phyloP scores from a whole-genome alignment of 345 rosid species.

The Salix viminalis region DNA sequence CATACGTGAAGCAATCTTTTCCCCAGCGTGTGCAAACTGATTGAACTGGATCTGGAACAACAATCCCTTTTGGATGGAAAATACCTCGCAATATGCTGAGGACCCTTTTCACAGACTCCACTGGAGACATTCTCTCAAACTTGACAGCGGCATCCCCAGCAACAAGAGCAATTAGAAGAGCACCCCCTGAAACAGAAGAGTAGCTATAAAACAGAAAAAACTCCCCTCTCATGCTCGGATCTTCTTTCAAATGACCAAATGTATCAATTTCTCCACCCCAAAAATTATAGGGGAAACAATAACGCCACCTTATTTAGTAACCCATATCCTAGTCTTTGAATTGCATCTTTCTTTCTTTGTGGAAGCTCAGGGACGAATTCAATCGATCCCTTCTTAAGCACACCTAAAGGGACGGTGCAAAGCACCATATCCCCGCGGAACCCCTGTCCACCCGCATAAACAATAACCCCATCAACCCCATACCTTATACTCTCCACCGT shows the following conservation, averaged over 20 bases:
- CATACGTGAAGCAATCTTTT: constrained; percentile 69
- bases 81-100: constrained; percentile 71
- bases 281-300: constrained; percentile 73
- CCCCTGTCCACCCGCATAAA: constrained; percentile 70
- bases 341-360: constrained; percentile 68
- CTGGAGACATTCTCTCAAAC: constrained; percentile 81
- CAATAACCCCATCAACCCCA: constrained; percentile 71
- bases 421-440: constrained; percentile 85
- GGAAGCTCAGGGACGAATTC: constrained; percentile 90
- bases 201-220: constrained; percentile 93
- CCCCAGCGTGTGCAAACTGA: constrained; percentile 95
- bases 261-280: constrained; percentile 96
- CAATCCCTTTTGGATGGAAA: constrained; percentile 83
- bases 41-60: constrained; percentile 93
- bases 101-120: constrained; percentile 74
- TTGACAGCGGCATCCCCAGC: constrained; percentile 83
- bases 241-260: constrained; percentile 83
- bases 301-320: constrained; percentile 84
- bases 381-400: constrained; percentile 71
- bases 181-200: constrained; percentile 83
- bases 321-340: constrained; percentile 77
- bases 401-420: constrained; percentile 81
- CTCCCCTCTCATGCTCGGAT: constrained; percentile 72
- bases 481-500: constrained; percentile 73
- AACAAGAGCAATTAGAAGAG: constrained; percentile 88